Evolutionary conservation across 208 protist genomes (phyloP).

Genomic region (Trypanosoma brucei): DNA sequence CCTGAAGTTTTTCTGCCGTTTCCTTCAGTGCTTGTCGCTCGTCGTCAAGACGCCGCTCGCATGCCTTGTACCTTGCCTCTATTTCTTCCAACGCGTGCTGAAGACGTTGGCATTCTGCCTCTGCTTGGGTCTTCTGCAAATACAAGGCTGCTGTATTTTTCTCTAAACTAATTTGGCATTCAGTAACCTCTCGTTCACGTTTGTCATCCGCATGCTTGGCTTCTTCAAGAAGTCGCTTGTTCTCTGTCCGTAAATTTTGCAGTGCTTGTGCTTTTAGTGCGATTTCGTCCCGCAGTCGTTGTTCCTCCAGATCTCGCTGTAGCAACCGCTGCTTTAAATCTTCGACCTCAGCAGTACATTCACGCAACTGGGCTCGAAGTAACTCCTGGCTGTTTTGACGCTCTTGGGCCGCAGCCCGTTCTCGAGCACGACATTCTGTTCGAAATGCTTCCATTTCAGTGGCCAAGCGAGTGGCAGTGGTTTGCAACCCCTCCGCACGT

Average conservation of each 20-base stretch:
- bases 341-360: conserved; percentile 34
- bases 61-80: conserved; percentile 41
- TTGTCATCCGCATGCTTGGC: conserved; percentile 22
- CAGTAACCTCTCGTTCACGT: conserved; percentile 21
- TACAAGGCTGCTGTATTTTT: conserved; percentile 15
- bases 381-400: conserved; percentile 48
- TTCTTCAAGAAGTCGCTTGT: conserved; percentile 11
- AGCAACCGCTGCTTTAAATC: conserved; percentile 59
- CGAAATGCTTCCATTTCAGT: conserved; percentile 50
- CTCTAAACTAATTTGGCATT: conserved; percentile 24
- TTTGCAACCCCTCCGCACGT: conserved; percentile 48
- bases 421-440: conserved; percentile 44
- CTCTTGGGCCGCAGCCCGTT: conserved; percentile 47
- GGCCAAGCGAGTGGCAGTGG: conserved; percentile 30
- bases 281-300: conserved; percentile 57
- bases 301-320: conserved; percentile 46
- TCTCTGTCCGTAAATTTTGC: conserved; percentile 21
- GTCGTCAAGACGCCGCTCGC: conserved; percentile 39
- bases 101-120: conserved; percentile 23
- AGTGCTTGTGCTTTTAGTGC: conserved; percentile 32
- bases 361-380: conserved; percentile 45
- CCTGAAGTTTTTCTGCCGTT: conserved; percentile 29
- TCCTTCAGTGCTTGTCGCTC: conserved; percentile 49
- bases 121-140: conserved; percentile 21
- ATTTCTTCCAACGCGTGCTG: conserved; percentile 12